phyloP scores from a whole-genome alignment of 2,329 filamentous ascomycete species.

The Cryphonectria radicalis region DNA sequence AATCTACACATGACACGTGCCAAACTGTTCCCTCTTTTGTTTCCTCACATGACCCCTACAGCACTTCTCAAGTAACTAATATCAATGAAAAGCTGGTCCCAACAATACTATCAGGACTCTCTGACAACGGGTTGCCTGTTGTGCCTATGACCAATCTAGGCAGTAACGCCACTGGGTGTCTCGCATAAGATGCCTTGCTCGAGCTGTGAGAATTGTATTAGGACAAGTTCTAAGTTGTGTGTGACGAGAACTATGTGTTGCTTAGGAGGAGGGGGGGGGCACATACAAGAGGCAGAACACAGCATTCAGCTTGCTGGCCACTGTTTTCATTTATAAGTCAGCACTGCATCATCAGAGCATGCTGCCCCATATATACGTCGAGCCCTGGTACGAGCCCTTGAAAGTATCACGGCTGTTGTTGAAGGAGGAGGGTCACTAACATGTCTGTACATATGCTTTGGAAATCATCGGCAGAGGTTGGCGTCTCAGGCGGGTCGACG shows the following conservation, averaged over 20 bases:
- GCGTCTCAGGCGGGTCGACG: constrained; percentile 36
- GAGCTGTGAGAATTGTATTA: constrained; percentile 33
- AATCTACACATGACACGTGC: background rate
- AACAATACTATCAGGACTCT: background rate
- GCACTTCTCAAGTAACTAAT: background rate
- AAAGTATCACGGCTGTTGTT: background rate
- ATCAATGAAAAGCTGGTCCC: background rate
- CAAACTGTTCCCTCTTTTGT: background rate
- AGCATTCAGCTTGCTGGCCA: constrained; percentile 63
- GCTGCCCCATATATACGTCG: background rate
- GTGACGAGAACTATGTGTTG: background rate
- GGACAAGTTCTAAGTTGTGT: background rate
- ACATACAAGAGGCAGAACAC: constrained; percentile 53
- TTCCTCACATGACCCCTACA: background rate
- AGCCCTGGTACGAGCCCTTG: background rate
- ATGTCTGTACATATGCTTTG: constrained; percentile 48
- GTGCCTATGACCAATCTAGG: constrained; percentile 29
- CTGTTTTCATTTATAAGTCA: background rate
- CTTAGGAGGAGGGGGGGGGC: too few relatives aligned
- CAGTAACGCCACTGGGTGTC: constrained; percentile 36
- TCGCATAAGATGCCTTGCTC: constrained; percentile 42
- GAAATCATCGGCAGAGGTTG: constrained; percentile 33
- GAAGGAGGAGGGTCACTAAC: background rate
- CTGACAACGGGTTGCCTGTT: background rate
- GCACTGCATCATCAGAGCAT: background rate